Base-by-base conservation (phyloP, 169 alveolate genomes). In the Babesia caballi region DNA sequence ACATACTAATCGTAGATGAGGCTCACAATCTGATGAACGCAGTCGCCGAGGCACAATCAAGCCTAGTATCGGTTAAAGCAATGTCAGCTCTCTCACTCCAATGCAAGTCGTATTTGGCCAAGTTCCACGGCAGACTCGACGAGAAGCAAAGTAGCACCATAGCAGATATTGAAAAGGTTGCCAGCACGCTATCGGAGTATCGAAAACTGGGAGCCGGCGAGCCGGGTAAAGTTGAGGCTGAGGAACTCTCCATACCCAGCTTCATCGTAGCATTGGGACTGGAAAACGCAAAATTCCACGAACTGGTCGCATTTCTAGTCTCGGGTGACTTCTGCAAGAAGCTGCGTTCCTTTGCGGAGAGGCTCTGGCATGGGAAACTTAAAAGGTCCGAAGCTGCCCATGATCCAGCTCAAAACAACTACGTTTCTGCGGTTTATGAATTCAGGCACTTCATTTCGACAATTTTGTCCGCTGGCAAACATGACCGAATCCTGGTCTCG, bases 1-100 rank as follows among this genome's bases (percentile, higher is more conserved):
- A 93, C 52, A 83, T 95, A 15, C 71, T 96, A 28, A 93, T 96
- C 33, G 89, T 96, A 46, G 99, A 96, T 80, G 99, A 96, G 70
- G 99, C 97, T 11, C 99, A 96, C 80, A 96, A 96, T 82, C 80
- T 95, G 19, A 94, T 83, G 32, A 78, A 74, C 15, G 94, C 88
- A 21, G 30, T 80, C 11, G 33, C 75, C 15, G 83, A 68, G 58
- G 32, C 88, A 0, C 82, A 57, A 21, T 69, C 88, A 8, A 36
- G 67, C n/a, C 32, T 32, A 19, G 25, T 77, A 30, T 42, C 82
- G 7, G 38, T 50, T 25, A 11, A 17, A 41, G 85, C 53, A 25
- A 46, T 77, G 52, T 23, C 49, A 27, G 74, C 69, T n/a, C 54
- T 77, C 23, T 21, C 11, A 0, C 51, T 19, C 28, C 74, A 68